Evolutionary conservation across 2,329 filamentous ascomycete genomes (phyloP), one percentile per base, ranked within the genome.

Genomic region (Fusarium papillatum): DNA sequence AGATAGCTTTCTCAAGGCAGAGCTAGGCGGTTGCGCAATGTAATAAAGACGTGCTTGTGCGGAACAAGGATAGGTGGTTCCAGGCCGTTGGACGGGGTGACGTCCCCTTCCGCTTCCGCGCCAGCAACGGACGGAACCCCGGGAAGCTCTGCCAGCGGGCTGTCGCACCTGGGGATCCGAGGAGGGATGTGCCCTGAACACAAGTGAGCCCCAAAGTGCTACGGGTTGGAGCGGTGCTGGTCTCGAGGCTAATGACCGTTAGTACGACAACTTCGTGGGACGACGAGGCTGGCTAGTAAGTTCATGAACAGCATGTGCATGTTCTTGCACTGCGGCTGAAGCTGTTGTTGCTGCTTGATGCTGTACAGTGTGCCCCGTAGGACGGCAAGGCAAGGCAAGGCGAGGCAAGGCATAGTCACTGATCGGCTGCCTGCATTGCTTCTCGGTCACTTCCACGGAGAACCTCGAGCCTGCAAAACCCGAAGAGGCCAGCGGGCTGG

Each of bases 31-130:
- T 53, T 64, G 43, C 62, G 62, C 62, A 64, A 64, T 53, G 41
- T 63, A 29, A 29, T 46, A 63, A 46, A 63, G 60, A 63, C 19
- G 46, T 50, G 29, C 41, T 48, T 41, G 38, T 64, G 29, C 29
- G 38, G 26, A 31, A 48, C 59, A 68, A 64, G 66, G 60, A 46
- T 64, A 34, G 7, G 24, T 53, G 46, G 34, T 68, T 53, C 68
- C 48, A 68, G 29, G 59, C 59, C n/a, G n/a, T 50, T 64, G 59
- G 64, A 43, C 66, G 66, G 59, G 65, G 65, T 63, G 57, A 50
- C 53, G 53, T 66, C 53, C 50, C 29, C 29, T 64, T 62, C 60
- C 48, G 41, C 68, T 69, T 63, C 70, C 48, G 48, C 57, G 46
- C 46, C 69, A 59, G 39, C 31, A 57, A 59, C 34, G 41, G 24